Base-by-base conservation (phyloP, 306 rosid species). In the Trifolium pratense region DNA sequence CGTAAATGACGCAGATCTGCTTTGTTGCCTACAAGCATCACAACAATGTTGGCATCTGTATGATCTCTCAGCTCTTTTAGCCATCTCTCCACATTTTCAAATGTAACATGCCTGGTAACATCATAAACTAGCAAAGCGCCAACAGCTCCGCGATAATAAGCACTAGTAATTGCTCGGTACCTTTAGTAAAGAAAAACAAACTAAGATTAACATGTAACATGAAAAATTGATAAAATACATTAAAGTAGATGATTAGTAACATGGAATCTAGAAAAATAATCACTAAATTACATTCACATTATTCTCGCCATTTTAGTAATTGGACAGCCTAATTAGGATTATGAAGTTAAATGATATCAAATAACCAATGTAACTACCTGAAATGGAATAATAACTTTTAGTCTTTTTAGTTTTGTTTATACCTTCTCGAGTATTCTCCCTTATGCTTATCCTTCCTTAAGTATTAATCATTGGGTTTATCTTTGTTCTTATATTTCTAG, bases 81-180 rank as follows among this genome's bases (percentile, higher is more conserved):
- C 86, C 86, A 83, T 60, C 86, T 79, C 74, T 58, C 84, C 46
- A 83, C 86, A 71, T 83, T 83, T 75, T 75, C 86, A 52, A 83
- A 83, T 32, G 86, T 83, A 18, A 83, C 84, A 61, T 71, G 81
- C 40, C 86, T 78, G 9, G 84, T 83, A 43, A 83, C 84, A 53
- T 83, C 84, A 46, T 83, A 83, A 16, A 83, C 86, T 42, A 83
- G 75, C 36, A 83, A 43, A 51, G 86, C 84, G 3, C 86, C 86
- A 1, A 79, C 81, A 67, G 86, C 86, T 67, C 86, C 86, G 43
- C 86, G 79, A 60, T 83, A 83, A 60, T 83, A 83, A 34, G 86
- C 86, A 71, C 86, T 83, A 46, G 86, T 83, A 70, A 83, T 83
- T 23, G 86, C 86, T 71, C 86, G 86, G 51, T 83, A 83, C 81